Evolutionary conservation across 1,284 basidiomycete species (phyloP).

Genomic region (Melampsora americana): DNA sequence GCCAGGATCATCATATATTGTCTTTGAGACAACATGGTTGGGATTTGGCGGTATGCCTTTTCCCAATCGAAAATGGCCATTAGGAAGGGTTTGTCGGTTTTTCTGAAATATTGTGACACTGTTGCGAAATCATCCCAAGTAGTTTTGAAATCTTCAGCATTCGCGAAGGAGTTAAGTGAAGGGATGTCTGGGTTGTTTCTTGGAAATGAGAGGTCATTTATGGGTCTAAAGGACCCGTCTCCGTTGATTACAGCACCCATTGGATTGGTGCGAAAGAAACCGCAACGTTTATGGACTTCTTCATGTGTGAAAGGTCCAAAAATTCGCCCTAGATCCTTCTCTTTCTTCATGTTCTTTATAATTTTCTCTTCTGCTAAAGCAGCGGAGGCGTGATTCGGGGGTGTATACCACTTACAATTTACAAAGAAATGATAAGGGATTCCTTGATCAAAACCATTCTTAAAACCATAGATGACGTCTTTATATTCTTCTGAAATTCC

Average conservation of each 20-base stretch:
- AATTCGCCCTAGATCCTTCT: constrained; percentile 5
- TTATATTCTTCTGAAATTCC: neutral
- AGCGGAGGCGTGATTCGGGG: constrained; percentile 1
- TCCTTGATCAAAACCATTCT: constrained; percentile 11
- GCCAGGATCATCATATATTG: neutral
- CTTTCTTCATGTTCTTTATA: neutral
- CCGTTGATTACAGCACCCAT: neutral
- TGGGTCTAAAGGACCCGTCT: constrained; percentile 8
- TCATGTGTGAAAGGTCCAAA: too few relatives aligned
- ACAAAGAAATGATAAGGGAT: constrained; percentile 8
- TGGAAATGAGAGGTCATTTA: constrained; percentile 6
- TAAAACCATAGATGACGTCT: constrained; percentile 7
- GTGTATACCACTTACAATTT: too few relatives aligned
- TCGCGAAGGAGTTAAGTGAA: too few relatives aligned
- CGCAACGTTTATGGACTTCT: too few relatives aligned
- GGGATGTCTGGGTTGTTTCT: neutral
- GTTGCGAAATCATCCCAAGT: too few relatives aligned
- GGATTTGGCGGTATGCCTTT: too few relatives aligned
- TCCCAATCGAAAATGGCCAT: neutral
- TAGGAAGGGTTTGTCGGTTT: constrained; percentile 1
- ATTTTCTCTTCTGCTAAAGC: neutral
- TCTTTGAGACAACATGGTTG: neutral
- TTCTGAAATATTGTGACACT: constrained; percentile 5
- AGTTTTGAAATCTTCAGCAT: too few relatives aligned
- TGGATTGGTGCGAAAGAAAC: too few relatives aligned